Base-by-base conservation (phyloP, 2,329 filamentous ascomycete species). In the Colletotrichum gigasporum region DNA sequence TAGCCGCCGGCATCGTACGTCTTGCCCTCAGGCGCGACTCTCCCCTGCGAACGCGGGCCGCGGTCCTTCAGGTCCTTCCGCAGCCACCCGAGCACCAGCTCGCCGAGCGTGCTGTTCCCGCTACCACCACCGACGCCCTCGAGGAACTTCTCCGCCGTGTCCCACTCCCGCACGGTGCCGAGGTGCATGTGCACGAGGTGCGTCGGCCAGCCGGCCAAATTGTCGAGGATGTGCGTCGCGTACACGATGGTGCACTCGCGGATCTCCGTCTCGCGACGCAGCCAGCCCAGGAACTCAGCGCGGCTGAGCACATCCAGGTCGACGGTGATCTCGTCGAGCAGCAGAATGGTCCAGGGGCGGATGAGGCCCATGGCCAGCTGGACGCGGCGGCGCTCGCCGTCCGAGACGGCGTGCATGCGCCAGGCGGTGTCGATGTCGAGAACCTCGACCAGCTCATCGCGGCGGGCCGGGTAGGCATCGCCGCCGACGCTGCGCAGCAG, bases 271-370 rank as follows among this genome's bases (percentile, higher is more conserved):
- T 99, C 96, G 64, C 84, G 83, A 79, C 94, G 94, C 73, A 99
- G 79, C 82, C 95, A 99, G 42, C 80, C 84, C 30, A 99, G 83
- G 76, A 99, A 99, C 74, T 94, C 90, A 71, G 89, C 90, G 14
- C 96, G 87, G 58, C 88, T 92, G 65, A 97, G 85, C 62, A 99
- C 85, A 77, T 99, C 96, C 66, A 99, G 82, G 76, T 99, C 96
- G 8, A 99, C 96, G 1, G 96, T 99, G 76, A 98, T 97, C 77
- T 98, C 95, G 75, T 99, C 96, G 39, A 99, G 85, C 55, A 99
- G 83, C 26, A 99, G 82, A 3, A 99, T 91, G 10, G 88, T 90
- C 96, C 96, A 99, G 1, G 96, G 96, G 3, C 95, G 85, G 44
- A 99, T 79, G 8, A 99, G 83, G 0, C 96, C 96, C 96, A 99